Conservation (phyloP, 257 asterid species). For the Solanum virginianum region DNA sequence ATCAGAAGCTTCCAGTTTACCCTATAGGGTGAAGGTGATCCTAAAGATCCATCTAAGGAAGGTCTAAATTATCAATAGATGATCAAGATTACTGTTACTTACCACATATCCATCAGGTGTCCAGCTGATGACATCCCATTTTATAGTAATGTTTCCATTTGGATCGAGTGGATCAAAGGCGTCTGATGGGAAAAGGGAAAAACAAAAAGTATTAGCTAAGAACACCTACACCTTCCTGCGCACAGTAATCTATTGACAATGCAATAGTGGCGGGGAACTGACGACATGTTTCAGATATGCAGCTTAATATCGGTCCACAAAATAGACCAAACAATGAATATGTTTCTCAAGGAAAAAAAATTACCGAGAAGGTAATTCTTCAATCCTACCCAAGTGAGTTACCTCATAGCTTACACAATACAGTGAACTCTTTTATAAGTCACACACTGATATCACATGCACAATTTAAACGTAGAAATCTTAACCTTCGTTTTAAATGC, state of each 20-base stretch:
- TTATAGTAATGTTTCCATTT: conserved; percentile 6
- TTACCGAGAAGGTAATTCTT: neutral
- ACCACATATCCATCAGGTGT: conserved; percentile 12
- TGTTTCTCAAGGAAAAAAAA: neutral
- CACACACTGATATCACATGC: neutral
- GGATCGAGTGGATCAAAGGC: conserved; percentile 12
- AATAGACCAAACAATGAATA: neutral
- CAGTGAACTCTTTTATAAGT: neutral
- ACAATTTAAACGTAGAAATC: neutral
- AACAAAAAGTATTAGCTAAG: neutral
- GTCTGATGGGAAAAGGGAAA: neutral
- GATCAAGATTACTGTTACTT: neutral
- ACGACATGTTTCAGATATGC: neutral
- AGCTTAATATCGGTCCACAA: neutral
- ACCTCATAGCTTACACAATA: neutral
- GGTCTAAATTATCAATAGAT: neutral
- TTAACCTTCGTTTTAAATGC: neutral
- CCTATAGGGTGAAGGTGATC: neutral
- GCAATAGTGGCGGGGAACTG: neutral
- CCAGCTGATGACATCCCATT: conserved; percentile 8
- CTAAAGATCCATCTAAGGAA: neutral
- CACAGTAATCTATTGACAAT: neutral
- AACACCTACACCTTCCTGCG: neutral
- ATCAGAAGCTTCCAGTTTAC: neutral
- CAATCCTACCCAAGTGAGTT: neutral